Percentiles rank a stretch among this genome's conserved stretches.
Conservation (phyloP, 2,329 filamentous ascomycete genomes). For the Phyllosticta citriasiana region DNA sequence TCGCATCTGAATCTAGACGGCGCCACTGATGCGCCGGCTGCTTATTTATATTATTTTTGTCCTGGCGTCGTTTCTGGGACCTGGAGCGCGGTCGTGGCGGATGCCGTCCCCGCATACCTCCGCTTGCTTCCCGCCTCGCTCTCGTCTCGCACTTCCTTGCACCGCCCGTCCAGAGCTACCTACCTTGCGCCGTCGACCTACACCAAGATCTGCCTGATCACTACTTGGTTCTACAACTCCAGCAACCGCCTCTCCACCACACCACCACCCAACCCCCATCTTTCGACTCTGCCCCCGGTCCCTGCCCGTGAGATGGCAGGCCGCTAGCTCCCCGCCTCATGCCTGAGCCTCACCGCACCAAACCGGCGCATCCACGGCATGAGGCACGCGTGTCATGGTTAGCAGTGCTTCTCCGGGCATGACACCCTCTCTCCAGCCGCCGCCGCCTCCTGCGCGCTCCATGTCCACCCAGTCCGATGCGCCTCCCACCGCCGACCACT, state of each 20-base stretch:
- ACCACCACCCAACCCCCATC: background rate
- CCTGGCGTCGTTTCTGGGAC: background rate
- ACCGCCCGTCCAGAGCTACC: background rate
- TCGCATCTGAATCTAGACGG: background rate
- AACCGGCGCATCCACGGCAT: conserved; percentile 19
- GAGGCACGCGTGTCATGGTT: conserved; percentile 18
- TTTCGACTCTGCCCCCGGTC: conserved; percentile 1
- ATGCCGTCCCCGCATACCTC: background rate
- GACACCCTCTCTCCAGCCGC: conserved; percentile 26
- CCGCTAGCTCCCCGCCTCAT: conserved; percentile 9
- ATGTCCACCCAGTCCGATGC: conserved; percentile 28
- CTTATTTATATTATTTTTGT: background rate
- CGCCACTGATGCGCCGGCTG: background rate
- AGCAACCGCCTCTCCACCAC: conserved; percentile 16
- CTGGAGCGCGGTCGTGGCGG: background rate
- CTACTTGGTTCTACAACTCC: conserved; percentile 14
- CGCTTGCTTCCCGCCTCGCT: background rate
- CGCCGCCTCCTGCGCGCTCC: conserved; percentile 27
- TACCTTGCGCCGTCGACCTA: background rate
- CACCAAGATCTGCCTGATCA: background rate
- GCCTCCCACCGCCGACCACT: conserved; percentile 19
- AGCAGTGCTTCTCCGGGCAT: conserved; percentile 28
- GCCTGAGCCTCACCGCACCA: conserved; percentile 17
- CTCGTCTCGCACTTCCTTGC: background rate
- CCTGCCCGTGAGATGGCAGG: conserved; percentile 8